Evolutionary conservation across 345 rosid genomes (phyloP).

Genomic region (Combretum micranthum): DNA sequence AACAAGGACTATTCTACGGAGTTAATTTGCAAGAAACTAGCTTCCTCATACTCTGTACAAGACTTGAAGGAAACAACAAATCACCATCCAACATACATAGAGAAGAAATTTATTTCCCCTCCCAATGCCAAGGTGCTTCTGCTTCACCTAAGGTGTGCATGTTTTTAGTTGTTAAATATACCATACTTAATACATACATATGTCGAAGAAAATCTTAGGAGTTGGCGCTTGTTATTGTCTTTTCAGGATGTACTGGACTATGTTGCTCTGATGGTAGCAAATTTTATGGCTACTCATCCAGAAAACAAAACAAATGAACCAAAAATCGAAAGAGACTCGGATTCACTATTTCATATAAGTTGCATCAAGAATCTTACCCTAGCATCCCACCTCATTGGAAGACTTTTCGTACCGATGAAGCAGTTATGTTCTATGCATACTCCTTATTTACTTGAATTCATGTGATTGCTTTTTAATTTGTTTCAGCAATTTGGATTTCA

Average conservation of each 20-base stretch:
- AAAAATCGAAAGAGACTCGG: constrained; percentile 27
- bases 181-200: neutral
- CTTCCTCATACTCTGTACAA: constrained; percentile 36
- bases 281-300: constrained; percentile 30
- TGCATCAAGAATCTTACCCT: constrained; percentile 28
- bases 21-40: constrained; percentile 39
- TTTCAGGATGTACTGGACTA: constrained; percentile 37
- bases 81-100: constrained; percentile 40
- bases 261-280: constrained; percentile 39
- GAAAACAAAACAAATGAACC: constrained; percentile 9
- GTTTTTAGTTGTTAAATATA: too few species aligned
- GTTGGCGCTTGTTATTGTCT: neutral
- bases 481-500: neutral
- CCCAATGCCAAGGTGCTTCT: constrained; percentile 20
- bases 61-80: constrained; percentile 40
- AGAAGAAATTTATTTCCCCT: constrained; percentile 42
- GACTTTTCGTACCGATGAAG: constrained; percentile 28
- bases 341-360: constrained; percentile 34
- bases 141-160: constrained; percentile 36
- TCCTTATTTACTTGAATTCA: neutral
- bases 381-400: constrained; percentile 34
- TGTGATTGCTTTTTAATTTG: neutral
- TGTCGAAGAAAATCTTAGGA: neutral
- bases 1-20: constrained; percentile 56
- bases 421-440: constrained; percentile 22